Evolutionary conservation across 139 green algal genomes (phyloP).

Genomic region (Pleodorina starrii): DNA sequence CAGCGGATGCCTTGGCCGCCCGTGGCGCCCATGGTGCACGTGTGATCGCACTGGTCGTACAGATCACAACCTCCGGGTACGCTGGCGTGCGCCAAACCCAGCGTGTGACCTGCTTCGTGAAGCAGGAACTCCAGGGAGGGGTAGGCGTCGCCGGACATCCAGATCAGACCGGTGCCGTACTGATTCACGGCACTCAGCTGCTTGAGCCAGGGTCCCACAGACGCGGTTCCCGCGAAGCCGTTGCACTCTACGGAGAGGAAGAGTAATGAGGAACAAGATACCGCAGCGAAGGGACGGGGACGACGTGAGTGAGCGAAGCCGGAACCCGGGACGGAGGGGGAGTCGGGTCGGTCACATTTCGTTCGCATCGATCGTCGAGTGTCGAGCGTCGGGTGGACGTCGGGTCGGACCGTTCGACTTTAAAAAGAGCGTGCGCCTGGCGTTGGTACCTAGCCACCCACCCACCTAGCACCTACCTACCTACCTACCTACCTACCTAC

Average conservation of each 20-base stretch:
- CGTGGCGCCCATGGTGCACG: not conserved
- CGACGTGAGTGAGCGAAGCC: too few species aligned
- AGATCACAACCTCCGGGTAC: not conserved
- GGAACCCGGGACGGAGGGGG: too few species aligned
- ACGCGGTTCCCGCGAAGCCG: not conserved
- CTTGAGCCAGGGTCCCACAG: not conserved
- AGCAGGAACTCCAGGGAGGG: not conserved
- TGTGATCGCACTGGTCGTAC: slow-evolving; percentile 41
- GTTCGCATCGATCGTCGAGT: too few species aligned
- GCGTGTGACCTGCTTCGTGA: slow-evolving; percentile 28
- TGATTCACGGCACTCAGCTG: not conserved
- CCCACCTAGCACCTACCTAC: too few species aligned
- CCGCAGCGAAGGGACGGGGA: too few species aligned
- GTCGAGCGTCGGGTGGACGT: too few species aligned
- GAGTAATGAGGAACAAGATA: too few species aligned
- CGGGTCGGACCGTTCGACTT: too few species aligned
- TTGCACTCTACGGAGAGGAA: not conserved
- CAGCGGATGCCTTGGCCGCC: slow-evolving; percentile 27
- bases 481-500: too few species aligned
- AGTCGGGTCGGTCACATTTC: too few species aligned
- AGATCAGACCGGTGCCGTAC: not conserved
- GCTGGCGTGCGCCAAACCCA: slow-evolving; percentile 2
- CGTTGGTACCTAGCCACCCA: too few species aligned
- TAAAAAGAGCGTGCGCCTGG: too few species aligned
- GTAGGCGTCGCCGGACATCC: not conserved